phyloP scores from a whole-genome alignment of 2,329 filamentous ascomycete species.

The Talaromyces sp. region DNA sequence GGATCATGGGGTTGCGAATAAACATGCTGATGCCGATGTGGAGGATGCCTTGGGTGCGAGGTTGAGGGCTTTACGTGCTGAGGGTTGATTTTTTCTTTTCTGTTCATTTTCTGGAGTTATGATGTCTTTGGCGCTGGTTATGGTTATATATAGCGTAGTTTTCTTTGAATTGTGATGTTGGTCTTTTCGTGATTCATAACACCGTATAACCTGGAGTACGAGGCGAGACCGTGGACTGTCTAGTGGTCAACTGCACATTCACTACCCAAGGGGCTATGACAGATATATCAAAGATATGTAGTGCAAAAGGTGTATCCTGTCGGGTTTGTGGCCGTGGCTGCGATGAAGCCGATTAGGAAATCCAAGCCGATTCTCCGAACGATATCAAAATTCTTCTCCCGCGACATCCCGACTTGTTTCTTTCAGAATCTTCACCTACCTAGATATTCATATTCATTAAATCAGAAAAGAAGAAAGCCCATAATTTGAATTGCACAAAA shows the following conservation, averaged over 20 bases:
- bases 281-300: too few species aligned
- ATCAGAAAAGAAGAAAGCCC: too few species aligned
- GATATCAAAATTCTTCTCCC: not conserved
- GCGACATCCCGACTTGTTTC: not conserved
- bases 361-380: not conserved
- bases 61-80: slow-evolving; percentile 37
- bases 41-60: slow-evolving; percentile 41
- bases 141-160: not conserved
- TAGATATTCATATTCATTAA: too few species aligned
- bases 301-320: too few species aligned
- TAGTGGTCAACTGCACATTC: too few species aligned
- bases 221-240: too few species aligned
- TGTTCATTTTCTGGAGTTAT: not conserved
- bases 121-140: not conserved
- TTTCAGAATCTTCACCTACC: too few species aligned
- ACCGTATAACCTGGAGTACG: too few species aligned
- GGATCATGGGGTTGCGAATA: slow-evolving; percentile 25
- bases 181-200: too few species aligned
- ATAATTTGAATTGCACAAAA: not conserved
- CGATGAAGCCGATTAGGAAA: not conserved
- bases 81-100: slow-evolving; percentile 21
- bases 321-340: too few species aligned
- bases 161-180: not conserved
- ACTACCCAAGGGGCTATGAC: too few species aligned
- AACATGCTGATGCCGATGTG: slow-evolving; percentile 32